Conservation (phyloP, 2,329 filamentous ascomycete genomes). For the Venturia oleaginea region DNA sequence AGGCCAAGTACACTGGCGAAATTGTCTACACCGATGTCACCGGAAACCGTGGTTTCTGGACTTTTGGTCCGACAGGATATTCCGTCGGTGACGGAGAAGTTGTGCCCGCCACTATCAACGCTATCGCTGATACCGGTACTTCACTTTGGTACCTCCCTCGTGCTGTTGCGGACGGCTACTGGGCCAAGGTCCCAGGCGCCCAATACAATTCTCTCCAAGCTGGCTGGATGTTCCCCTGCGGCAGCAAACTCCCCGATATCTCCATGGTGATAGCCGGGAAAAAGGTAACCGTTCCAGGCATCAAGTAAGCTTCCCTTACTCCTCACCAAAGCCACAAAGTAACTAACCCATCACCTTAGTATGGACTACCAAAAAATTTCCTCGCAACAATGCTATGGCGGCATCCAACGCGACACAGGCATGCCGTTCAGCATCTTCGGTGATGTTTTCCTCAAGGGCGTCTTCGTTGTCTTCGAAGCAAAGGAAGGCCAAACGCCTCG, state of each 20-base stretch:
- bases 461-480: constrained; percentile 63
- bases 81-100: constrained; percentile 37
- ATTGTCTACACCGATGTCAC: constrained; percentile 50
- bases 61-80: constrained; percentile 49
- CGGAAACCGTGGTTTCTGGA: constrained; percentile 53
- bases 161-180: constrained; percentile 49
- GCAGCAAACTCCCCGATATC: constrained; percentile 42
- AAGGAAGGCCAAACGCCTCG: constrained; percentile 29
- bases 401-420: constrained; percentile 56
- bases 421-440: constrained; percentile 62
- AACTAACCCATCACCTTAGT: background rate
- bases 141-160: constrained; percentile 55
- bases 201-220: constrained; percentile 39
- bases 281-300: constrained; percentile 43
- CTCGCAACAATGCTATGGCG: constrained; percentile 55
- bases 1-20: constrained; percentile 46
- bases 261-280: constrained; percentile 41
- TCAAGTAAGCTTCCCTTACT: background rate
- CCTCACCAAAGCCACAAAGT: background rate
- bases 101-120: constrained; percentile 34
- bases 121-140: constrained; percentile 63
- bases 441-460: constrained; percentile 68
- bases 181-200: constrained; percentile 46
- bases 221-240: constrained; percentile 48
- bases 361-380: constrained; percentile 11